phyloP scores from a whole-genome alignment of 1,284 basidiomycete genomes.

The Xerocomus nothofagi region DNA sequence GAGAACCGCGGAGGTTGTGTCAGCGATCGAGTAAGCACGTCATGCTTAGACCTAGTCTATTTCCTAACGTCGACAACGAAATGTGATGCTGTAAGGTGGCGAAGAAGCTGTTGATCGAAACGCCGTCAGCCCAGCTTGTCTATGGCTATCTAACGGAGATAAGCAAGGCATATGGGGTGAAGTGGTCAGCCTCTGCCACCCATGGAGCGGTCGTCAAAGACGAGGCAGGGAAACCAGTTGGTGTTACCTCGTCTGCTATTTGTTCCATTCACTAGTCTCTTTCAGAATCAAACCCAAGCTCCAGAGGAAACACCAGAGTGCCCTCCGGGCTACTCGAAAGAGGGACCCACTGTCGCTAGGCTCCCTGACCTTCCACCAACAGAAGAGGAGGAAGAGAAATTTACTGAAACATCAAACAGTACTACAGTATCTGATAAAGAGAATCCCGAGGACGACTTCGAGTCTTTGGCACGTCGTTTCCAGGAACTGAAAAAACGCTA shows the following conservation, averaged over 20 bases:
- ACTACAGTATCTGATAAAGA: conserved; percentile 12
- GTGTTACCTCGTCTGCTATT: conserved; percentile 7
- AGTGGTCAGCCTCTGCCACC: conserved; percentile 52
- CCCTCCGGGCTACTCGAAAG: conserved; percentile 33
- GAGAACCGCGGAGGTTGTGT: conserved; percentile 83
- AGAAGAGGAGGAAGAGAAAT: conserved; percentile 39
- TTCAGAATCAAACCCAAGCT: conserved; percentile 13
- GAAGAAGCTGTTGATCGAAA: conserved; percentile 68
- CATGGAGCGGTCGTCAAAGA: conserved; percentile 12
- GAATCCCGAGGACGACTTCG: conserved; percentile 65
- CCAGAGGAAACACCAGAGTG: conserved; percentile 16
- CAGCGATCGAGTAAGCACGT: conserved; percentile 65
- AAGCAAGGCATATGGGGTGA: conserved; percentile 81
- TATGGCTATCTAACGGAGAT: conserved; percentile 89
- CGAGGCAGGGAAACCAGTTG: conserved; percentile 38
- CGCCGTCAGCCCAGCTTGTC: conserved; percentile 74
- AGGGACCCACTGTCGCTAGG: conserved; percentile 37
- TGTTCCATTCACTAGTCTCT: conserved; percentile 1
- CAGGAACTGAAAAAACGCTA: conserved; percentile 78
- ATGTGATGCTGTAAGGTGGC: conserved; percentile 50
- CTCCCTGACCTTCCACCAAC: conserved; percentile 50
- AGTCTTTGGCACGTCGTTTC: conserved; percentile 69
- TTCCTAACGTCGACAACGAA: conserved; percentile 1
- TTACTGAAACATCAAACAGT: conserved; percentile 9
- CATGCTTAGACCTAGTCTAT: neutral